These are phyloP conservation scores for Datisca glomerata DNA, from an alignment of 306 rosid species.

Conservation along the genomic window DNA sequence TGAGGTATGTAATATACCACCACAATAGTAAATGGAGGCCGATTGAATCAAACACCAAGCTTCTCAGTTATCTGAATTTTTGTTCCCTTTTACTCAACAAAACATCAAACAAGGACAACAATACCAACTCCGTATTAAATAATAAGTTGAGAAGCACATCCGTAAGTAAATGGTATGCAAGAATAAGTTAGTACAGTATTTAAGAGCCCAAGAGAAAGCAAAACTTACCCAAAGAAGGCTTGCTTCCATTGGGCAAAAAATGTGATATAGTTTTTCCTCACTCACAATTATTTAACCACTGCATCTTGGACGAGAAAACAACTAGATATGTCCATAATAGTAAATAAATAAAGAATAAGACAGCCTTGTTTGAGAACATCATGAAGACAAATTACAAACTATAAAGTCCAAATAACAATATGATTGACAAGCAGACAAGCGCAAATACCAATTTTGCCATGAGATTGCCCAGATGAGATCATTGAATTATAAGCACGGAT, in stretches of 20 bases:
- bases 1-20: too few species aligned
- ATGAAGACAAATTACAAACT: neutral
- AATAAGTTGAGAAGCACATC: too few species aligned
- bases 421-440: too few species aligned
- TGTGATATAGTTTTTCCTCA: conserved; percentile 59
- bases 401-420: neutral
- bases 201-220: neutral
- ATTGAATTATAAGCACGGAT: neutral
- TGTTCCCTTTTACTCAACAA: conserved; percentile 53
- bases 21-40: conserved; percentile 49
- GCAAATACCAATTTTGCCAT: too few species aligned
- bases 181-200: neutral
- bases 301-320: conserved; percentile 16
- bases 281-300: conserved; percentile 86
- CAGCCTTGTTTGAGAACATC: neutral
- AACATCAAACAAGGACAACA: conserved; percentile 64
- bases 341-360: neutral
- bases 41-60: conserved; percentile 65
- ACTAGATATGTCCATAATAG: neutral
- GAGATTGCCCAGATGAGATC: neutral
- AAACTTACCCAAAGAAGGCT: conserved; percentile 64
- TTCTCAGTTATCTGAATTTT: conserved; percentile 50
- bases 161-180: conserved; percentile 13
- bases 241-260: conserved; percentile 72
- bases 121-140: conserved; percentile 69